Evolutionary conservation across 257 asterid genomes (phyloP).

Genomic region (Paulownia fortunei): DNA sequence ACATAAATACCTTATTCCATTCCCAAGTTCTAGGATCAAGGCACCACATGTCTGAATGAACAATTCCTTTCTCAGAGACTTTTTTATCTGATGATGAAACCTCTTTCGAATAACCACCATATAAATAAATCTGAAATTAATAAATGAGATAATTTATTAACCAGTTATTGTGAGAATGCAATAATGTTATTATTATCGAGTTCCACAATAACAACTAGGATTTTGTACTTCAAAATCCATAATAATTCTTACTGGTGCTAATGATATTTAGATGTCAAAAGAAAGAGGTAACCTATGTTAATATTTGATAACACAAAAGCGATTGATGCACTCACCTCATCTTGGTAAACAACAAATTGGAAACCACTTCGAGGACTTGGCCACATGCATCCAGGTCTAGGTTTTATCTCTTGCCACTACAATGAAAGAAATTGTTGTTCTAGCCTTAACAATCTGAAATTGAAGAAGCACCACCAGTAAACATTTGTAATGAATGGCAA

Average conservation of each 20-base stretch:
- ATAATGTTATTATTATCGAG: constrained; percentile 13
- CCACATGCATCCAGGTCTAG: constrained; percentile 93
- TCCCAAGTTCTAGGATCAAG: constrained; percentile 98
- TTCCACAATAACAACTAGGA: constrained; percentile 10
- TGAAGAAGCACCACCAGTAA: background rate
- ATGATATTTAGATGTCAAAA: background rate
- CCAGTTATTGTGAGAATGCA: constrained; percentile 13
- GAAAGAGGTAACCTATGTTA: constrained; percentile 16
- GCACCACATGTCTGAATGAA: constrained; percentile 95
- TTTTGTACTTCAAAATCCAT: background rate
- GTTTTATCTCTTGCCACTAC: constrained; percentile 99
- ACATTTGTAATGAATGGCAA: constrained; percentile 24
- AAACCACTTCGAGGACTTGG: constrained; percentile 99
- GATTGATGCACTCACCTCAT: constrained; percentile 58
- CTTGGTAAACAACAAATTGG: constrained; percentile 89
- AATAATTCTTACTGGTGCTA: background rate
- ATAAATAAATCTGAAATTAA: constrained; percentile 72
- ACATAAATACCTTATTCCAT: constrained; percentile 87
- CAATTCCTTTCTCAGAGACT: constrained; percentile 87
- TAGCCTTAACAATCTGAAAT: constrained; percentile 29
- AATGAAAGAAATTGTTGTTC: constrained; percentile 30
- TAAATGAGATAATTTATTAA: constrained; percentile 10
- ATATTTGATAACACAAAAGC: constrained; percentile 13
- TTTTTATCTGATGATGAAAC: constrained; percentile 78
- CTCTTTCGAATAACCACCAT: constrained; percentile 97